phyloP scores from a whole-genome alignment of 2,329 filamentous ascomycete genomes.

The Fusarium devonianum region DNA sequence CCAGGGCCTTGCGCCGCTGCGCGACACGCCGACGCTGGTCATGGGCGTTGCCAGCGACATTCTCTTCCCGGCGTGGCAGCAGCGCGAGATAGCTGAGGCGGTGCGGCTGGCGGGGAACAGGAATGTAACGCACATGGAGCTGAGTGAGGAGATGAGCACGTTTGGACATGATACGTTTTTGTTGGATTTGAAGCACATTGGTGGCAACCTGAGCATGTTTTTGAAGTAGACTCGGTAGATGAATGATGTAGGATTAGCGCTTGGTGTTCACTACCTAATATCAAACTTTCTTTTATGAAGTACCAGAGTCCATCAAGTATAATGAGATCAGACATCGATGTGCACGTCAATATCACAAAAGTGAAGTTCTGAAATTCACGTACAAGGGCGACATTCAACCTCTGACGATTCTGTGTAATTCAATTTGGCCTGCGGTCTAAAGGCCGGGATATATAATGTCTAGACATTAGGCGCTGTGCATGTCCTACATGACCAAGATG shows the following conservation, averaged over 20 bases:
- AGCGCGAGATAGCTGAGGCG: slow-evolving; percentile 89
- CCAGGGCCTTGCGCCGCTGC: slow-evolving; percentile 72
- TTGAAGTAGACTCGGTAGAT: slow-evolving; percentile 58
- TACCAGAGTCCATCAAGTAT: no score
- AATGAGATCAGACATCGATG: no score
- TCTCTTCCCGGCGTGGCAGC: slow-evolving; percentile 97
- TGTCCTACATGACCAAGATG: slow-evolving; percentile 25
- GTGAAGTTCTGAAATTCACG: no score
- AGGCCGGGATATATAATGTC: slow-evolving; percentile 23
- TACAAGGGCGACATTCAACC: no score
- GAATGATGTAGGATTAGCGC: not conserved
- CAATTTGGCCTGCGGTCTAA: slow-evolving; percentile 2
- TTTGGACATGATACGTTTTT: slow-evolving; percentile 98
- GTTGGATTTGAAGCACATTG: slow-evolving; percentile 89
- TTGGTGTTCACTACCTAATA: not conserved
- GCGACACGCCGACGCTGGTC: slow-evolving; percentile 82
- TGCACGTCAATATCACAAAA: no score
- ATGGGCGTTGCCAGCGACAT: slow-evolving; percentile 97
- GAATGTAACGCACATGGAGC: slow-evolving; percentile 84
- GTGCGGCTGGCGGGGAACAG: slow-evolving; percentile 79
- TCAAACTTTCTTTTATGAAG: no score
- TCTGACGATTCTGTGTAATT: no score
- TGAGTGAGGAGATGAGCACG: slow-evolving; percentile 91
- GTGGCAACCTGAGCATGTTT: slow-evolving; percentile 82
- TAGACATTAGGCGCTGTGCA: slow-evolving; percentile 37